Evolutionary conservation across 352 stramenopile species (phyloP), one percentile per base, ranked within the genome.

Genomic region (Globisporangium paddicum): DNA sequence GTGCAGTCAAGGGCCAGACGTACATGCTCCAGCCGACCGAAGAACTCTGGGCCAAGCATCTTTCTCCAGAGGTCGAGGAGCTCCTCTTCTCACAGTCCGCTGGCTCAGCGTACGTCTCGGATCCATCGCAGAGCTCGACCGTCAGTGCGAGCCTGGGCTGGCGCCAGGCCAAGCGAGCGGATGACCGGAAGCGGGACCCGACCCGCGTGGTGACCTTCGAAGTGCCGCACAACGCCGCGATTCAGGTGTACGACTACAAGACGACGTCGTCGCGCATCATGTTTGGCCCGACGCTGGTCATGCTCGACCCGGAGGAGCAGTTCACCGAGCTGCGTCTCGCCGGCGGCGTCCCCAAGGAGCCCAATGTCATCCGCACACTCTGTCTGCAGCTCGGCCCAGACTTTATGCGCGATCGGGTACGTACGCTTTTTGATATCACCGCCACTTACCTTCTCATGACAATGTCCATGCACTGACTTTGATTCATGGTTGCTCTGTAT

Each of bases 171-270:
- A 46, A 28, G 18, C 11, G 18, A 34, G 18, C 35, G 25, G 34
- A 7, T 11, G 23, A 35, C n/a, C 55, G 55, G 0, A 60, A n/a
- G 7, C 81, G 83, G 7, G 83, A 93, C 40, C 66, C 70, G 0
- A 91, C 81, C 26, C 71, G 79, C 5, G 71, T 93, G 16, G 83
- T 93, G 8, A 89, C 75, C 5, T 93, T 93, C 40, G 79, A 91
- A 64, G 83, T 93, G 21, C 81, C 83, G 2, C 83, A 93, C 70
- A 93, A 93, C 21, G 79, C 80, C 14, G 83, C 80, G 21, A 85
- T 93, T 3, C 83, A 93, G 63, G 78, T 93, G 9, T 93, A 93
- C 60, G 81, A 93, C 69, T 93, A 90, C 70, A 89, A 89, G 63
- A 89, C 80, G 41, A 90, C 80, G 23, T 87, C 74, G 32, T 90